phyloP scores from a whole-genome alignment of 352 stramenopile genomes.

The Thalassiosira allenii region DNA sequence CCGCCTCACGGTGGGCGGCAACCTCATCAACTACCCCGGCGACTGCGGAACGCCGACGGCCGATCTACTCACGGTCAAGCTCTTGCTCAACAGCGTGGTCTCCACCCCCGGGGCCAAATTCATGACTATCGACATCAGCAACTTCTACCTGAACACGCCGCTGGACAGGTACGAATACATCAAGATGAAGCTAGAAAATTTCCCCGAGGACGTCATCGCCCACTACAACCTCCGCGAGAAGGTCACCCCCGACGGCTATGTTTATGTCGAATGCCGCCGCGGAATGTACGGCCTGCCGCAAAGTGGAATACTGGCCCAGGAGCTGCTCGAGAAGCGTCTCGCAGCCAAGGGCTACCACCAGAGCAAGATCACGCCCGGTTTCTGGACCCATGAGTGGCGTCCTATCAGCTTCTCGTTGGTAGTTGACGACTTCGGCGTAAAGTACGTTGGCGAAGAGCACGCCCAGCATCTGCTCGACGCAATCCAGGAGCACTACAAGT shows the following conservation, averaged over 20 bases:
- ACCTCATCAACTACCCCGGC: conserved; percentile 27
- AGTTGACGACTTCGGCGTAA: conserved; percentile 49
- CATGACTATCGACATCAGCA: conserved; percentile 1
- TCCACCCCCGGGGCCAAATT: not conserved
- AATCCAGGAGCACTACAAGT: conserved; percentile 36
- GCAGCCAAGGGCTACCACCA: conserved; percentile 20
- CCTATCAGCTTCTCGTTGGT: conserved; percentile 43
- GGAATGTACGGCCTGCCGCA: conserved; percentile 40
- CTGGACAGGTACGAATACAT: conserved; percentile 43
- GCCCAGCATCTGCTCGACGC: conserved; percentile 45
- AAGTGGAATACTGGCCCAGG: conserved; percentile 6
- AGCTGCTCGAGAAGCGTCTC: conserved; percentile 28
- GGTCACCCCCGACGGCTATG: conserved; percentile 10
- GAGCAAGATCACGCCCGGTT: conserved; percentile 11
- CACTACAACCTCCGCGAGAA: conserved; percentile 34
- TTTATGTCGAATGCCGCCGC: conserved; percentile 17
- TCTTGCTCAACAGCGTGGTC: conserved; percentile 25
- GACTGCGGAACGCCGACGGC: conserved; percentile 8
- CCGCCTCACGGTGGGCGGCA: not conserved
- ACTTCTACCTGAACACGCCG: conserved; percentile 7
- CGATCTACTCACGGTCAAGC: conserved; percentile 2
- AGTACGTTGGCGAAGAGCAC: conserved; percentile 52
- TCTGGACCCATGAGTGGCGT: conserved; percentile 42
- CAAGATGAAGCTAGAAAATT: not conserved
- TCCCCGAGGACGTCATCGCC: conserved; percentile 36